Evolutionary conservation across 352 stramenopile genomes (phyloP), one percentile per base, ranked within the genome.

Genomic region (Phytophthora colocasiae): DNA sequence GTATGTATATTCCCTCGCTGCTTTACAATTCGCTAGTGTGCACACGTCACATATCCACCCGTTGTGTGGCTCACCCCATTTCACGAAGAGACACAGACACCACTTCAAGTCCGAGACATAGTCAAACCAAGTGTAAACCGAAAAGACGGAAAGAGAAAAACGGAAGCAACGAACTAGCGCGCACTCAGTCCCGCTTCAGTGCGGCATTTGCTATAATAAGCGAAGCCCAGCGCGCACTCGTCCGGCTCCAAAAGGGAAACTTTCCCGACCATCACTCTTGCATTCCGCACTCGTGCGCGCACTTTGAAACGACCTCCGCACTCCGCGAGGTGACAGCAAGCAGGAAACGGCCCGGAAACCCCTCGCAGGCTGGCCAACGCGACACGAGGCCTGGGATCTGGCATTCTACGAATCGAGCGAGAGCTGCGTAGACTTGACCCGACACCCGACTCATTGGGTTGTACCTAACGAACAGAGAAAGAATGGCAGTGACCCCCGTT

Each of bases 341-440:
- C 50, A 71, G 49, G 56, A 69, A 71, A 74, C 64, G 58, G 51
- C 43, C 24, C 9, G 32, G 59, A 74, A 78, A 74, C 59, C 55
- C 59, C 65, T 64, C 32, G 19, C 27, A 31, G 27, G 27, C 27
- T 40, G 51, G 40, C 10, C 43, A 47, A 51, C 51, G 39, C 15
- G 39, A 59, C 52, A 59, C 52, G 46, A 43, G 26, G 43, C 54
- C 39, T 71, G 63, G 36, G 58, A 69, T 73, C 49, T 49, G 48
- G 51, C 69, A 77, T 77, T 77, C 69, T 56, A 60, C 70, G 70
- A 71, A 60, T 74, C 63, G 60, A 75, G 67, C 55, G 51, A 66
- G 41, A 75, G 67, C 67, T 61, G 67, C 62, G 69, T 77, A 64
- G 61, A 75, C 67, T 62, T 53, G 60, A 70, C 45, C 56, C 63